Conservation (phyloP, 2,329 filamentous ascomycete species). For the Teratosphaeria nubilosa region DNA sequence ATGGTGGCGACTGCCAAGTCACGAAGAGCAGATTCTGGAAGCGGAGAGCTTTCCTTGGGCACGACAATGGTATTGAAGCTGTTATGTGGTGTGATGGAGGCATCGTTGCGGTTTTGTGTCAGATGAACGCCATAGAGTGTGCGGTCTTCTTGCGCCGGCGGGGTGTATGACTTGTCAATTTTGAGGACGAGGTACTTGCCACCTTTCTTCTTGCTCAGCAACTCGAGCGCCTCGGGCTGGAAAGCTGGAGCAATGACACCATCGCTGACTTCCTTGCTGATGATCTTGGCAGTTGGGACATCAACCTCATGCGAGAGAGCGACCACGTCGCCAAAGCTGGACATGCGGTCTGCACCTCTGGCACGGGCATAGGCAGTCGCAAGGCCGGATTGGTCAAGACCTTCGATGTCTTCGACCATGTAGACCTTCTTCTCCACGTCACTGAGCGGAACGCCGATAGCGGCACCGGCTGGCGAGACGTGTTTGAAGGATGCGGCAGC, state of each 20-base stretch:
- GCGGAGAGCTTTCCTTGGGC: conserved; percentile 62
- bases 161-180: conserved; percentile 81
- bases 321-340: conserved; percentile 94
- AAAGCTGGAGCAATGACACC: conserved; percentile 90
- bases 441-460: conserved; percentile 79
- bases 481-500: conserved; percentile 99
- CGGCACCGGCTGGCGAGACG: conserved; percentile 90
- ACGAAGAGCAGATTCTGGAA: conserved; percentile 73
- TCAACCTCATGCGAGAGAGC: conserved; percentile 87
- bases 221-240: conserved; percentile 72
- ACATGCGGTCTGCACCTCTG: conserved; percentile 94
- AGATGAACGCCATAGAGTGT: conserved; percentile 86
- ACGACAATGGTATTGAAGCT: conserved; percentile 81
- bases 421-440: conserved; percentile 92
- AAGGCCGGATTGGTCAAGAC: conserved; percentile 73
- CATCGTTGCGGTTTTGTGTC: conserved; percentile 85
- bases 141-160: conserved; percentile 63
- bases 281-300: conserved; percentile 89
- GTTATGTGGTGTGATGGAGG: conserved; percentile 66
- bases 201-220: conserved; percentile 95
- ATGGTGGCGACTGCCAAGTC: conserved; percentile 94
- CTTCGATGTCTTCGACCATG: conserved; percentile 92
- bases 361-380: conserved; percentile 95
- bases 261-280: conserved; percentile 94
- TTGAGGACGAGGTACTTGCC: conserved; percentile 93